Base-by-base conservation (phyloP, 257 asterid species). In the Ballota nigra region DNA sequence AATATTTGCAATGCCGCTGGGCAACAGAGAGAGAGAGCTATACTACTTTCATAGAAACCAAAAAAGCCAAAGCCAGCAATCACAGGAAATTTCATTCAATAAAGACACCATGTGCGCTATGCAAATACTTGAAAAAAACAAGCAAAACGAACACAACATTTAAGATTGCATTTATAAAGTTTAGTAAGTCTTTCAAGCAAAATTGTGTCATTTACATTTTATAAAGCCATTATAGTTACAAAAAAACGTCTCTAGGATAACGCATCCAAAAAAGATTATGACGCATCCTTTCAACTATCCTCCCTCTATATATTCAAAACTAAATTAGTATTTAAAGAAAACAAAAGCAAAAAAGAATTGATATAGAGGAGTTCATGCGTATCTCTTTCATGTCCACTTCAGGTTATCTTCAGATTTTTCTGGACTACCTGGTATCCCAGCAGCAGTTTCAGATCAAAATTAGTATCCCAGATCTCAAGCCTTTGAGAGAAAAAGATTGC, bases 171-270 rank as follows among this genome's bases (percentile, higher is more conserved):
- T 53, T 22, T 34, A 75, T 64, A 74, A 76, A 76, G 18, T 68
- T 18, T 43, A 55, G 23, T 65, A 65, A 6, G 73, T 51, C 16
- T 68, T 53, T 26, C 8, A 38, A 73, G 78, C 85, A 85, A 85
- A 82, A 80, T 78, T 75, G 78, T 81, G 62, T 56, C 80, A 88
- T 92, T 82, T 90, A 90, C 98, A 92, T 73, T 84, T 85, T 52
- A 43, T 43, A 66, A 77, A 76, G 72, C 80, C 80, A 76, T 73
- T 75, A 77, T 82, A 85, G 83, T 79, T 81, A 85, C 96, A 90
- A 82, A 83, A 80, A 83, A 81, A 80, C 71, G 85, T 79, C 82
- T 49, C 70, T 70, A 71, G 79, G 62, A 69, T 52, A 78, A 72
- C 63, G 79, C 52, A 74, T 79, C 82, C 49, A 77, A 74, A 76